These are phyloP conservation scores for Colletotrichum horii DNA, from an alignment of 2,329 filamentous ascomycete species.

Conservation along the genomic window DNA sequence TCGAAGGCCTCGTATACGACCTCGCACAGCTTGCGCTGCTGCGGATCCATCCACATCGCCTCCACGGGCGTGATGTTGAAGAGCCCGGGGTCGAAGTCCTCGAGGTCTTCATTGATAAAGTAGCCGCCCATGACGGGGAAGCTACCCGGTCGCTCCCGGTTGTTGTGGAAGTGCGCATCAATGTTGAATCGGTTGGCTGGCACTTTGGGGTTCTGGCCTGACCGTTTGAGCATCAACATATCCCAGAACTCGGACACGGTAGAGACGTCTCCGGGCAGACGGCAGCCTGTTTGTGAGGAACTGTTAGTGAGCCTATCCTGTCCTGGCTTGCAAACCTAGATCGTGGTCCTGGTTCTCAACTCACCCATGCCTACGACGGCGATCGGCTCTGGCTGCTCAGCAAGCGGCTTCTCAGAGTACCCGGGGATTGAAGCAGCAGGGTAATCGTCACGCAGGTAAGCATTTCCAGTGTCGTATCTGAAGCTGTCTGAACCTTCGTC, in stretches of 20 bases:
- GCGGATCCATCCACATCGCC: slow-evolving; percentile 45
- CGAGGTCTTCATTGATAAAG: slow-evolving; percentile 30
- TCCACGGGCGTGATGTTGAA: slow-evolving; percentile 44
- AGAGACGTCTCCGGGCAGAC: slow-evolving; percentile 38
- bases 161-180: slow-evolving; percentile 24
- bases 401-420: not conserved
- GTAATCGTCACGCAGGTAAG: not conserved
- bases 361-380: slow-evolving; percentile 39
- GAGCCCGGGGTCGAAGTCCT: slow-evolving; percentile 40
- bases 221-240: slow-evolving; percentile 21
- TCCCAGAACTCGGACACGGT: slow-evolving; percentile 40
- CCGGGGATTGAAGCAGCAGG: not conserved
- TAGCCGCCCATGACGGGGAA: slow-evolving; percentile 27
- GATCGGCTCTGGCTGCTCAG: slow-evolving; percentile 36
- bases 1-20: slow-evolving; percentile 47
- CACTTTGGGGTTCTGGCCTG: slow-evolving; percentile 3
- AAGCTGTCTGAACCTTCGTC: not conserved
- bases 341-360: not conserved
- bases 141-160: slow-evolving; percentile 24
- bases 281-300: slow-evolving; percentile 31
- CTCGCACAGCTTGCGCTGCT: slow-evolving; percentile 45
- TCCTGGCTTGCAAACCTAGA: not conserved
- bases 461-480: not conserved
- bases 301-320: not conserved
- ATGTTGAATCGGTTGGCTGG: slow-evolving; percentile 28